These are phyloP conservation scores for Pilobolus umbonatus DNA, from an alignment of 192 early-diverging fungal species.

Conservation along the genomic window DNA sequence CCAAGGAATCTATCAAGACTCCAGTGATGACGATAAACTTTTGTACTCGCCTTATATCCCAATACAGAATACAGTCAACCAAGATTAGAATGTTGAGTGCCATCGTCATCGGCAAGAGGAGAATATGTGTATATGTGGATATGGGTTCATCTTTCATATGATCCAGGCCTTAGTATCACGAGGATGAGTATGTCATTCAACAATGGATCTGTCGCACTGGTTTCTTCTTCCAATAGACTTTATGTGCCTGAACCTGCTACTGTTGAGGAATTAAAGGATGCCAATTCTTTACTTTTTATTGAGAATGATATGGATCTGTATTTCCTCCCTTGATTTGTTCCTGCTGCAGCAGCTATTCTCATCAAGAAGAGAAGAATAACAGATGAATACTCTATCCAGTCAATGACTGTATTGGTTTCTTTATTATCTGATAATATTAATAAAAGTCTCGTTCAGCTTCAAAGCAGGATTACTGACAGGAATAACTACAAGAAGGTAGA, in stretches of 20 bases:
- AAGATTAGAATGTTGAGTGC: not conserved
- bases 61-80: not conserved
- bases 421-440: too few relatives aligned
- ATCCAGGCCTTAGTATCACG: too few relatives aligned
- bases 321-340: not conserved
- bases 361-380: too few relatives aligned
- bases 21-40: slow-evolving; percentile 9
- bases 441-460: too few relatives aligned
- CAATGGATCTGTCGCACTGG: too few relatives aligned
- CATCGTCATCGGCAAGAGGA: not conserved
- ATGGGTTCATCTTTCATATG: not conserved
- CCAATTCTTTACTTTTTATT: not conserved
- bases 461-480: too few relatives aligned
- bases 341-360: too few relatives aligned
- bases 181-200: too few relatives aligned
- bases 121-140: not conserved
- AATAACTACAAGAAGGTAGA: too few relatives aligned
- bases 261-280: not conserved
- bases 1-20: not conserved
- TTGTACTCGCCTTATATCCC: not conserved
- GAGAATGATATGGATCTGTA: slow-evolving; percentile 1
- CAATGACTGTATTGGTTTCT: too few relatives aligned
- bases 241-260: slow-evolving; percentile 1
- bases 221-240: not conserved
- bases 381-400: too few relatives aligned